Evolutionary conservation across 768 basidiomycete genomes (phyloP).

Genomic region (Tylopilus rubrobrunneus): DNA sequence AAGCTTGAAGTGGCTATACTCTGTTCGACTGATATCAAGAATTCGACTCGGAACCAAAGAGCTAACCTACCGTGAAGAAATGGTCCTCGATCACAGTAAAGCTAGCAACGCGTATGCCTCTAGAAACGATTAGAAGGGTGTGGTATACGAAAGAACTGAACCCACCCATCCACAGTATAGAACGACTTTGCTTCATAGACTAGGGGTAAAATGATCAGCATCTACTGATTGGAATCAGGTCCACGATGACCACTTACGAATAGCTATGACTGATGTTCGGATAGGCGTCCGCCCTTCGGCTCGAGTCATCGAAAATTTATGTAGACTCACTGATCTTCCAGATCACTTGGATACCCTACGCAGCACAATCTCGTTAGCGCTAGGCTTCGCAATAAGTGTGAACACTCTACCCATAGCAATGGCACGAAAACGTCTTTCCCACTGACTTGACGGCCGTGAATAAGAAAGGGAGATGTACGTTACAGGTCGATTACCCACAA

Average conservation of each 20-base stretch:
- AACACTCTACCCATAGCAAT: conserved; percentile 6
- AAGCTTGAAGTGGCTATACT: too few species aligned
- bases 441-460: conserved; percentile 3
- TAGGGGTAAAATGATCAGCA: not conserved
- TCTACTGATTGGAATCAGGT: not conserved
- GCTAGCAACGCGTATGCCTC: not conserved
- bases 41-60: too few species aligned
- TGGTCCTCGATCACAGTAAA: not conserved
- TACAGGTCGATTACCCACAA: not conserved
- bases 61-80: not conserved
- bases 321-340: conserved; percentile 5
- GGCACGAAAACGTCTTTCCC: conserved; percentile 1
- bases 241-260: not conserved
- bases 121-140: not conserved
- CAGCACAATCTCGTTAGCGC: not conserved
- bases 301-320: too few species aligned
- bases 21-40: too few species aligned
- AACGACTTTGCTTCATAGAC: conserved; percentile 3
- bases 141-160: not conserved
- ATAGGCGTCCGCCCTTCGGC: not conserved
- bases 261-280: not conserved
- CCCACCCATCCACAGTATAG: conserved; percentile 5
- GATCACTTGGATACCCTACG: not conserved
- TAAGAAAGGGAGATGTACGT: too few species aligned
- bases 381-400: not conserved